Conservation (phyloP, 2,329 filamentous ascomycete species). For the Colletotrichum sp. region DNA sequence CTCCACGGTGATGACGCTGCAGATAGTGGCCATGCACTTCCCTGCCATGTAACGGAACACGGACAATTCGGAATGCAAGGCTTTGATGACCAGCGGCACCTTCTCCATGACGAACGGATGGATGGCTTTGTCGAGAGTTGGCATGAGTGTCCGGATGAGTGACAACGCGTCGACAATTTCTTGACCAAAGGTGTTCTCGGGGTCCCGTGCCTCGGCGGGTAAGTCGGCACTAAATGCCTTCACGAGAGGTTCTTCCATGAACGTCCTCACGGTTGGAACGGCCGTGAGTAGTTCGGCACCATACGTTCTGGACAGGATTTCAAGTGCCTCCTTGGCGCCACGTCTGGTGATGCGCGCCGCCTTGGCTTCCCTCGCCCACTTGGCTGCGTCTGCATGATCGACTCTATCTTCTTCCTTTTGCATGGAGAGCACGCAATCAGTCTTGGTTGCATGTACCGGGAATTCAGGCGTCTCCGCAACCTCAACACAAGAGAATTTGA, state of each 20-base stretch:
- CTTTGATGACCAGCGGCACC: constrained; percentile 85
- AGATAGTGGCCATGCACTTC: constrained; percentile 96
- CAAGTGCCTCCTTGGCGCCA: constrained; percentile 91
- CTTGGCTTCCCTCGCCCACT: constrained; percentile 87
- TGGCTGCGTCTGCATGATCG: constrained; percentile 88
- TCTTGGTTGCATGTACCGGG: constrained; percentile 78
- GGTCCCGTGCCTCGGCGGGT: constrained; percentile 73
- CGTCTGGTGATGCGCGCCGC: constrained; percentile 88
- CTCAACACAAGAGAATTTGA: constrained; percentile 98
- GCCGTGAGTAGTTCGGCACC: constrained; percentile 78
- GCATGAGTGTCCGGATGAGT: constrained; percentile 87
- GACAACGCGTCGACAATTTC: constrained; percentile 95
- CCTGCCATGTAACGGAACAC: constrained; percentile 96
- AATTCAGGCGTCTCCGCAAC: constrained; percentile 98
- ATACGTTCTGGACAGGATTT: constrained; percentile 83
- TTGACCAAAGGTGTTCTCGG: constrained; percentile 80
- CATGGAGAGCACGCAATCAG: constrained; percentile 84
- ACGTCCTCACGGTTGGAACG: constrained; percentile 78
- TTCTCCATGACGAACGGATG: constrained; percentile 82
- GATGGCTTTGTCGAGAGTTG: constrained; percentile 79
- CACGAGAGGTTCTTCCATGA: constrained; percentile 82
- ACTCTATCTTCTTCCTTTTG: constrained; percentile 96
- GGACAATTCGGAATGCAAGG: constrained; percentile 84
- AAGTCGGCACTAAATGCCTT: constrained; percentile 75
- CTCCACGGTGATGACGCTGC: constrained; percentile 92